Conservation (phyloP, 441 rosid genomes). For the Populus hybrid region DNA sequence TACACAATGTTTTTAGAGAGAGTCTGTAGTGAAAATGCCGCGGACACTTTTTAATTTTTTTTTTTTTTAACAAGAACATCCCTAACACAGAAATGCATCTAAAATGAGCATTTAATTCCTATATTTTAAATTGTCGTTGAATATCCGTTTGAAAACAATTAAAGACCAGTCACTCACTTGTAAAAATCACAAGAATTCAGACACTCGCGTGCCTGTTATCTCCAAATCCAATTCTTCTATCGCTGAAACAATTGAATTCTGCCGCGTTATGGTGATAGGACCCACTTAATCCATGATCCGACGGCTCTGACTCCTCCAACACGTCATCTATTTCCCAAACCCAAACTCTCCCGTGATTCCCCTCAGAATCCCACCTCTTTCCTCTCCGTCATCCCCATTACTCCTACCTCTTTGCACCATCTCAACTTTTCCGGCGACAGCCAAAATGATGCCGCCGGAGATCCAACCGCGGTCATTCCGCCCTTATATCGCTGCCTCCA, state of each 20-base stretch:
- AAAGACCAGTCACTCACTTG: no score
- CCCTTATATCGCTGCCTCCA: constrained; percentile 66
- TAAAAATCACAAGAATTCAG: no score
- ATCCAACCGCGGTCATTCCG: constrained; percentile 79
- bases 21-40: no score
- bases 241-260: neutral
- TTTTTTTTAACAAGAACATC: no score
- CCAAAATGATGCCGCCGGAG: constrained; percentile 93
- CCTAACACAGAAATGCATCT: no score
- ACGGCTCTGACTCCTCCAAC: constrained; percentile 12
- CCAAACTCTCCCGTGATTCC: neutral
- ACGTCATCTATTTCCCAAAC: constrained; percentile 18
- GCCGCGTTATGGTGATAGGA: neutral
- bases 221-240: neutral
- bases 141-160: no score
- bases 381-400: neutral
- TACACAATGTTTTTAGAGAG: no score
- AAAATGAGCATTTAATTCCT: no score
- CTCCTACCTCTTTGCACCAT: neutral
- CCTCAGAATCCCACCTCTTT: neutral
- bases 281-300: constrained; percentile 19
- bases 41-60: no score
- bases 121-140: no score
- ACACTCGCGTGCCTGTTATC: no score
- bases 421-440: neutral